Evolutionary conservation across 176 grass and related monocot genomes (phyloP).

Genomic region (Cenchrus fungigraminus): DNA sequence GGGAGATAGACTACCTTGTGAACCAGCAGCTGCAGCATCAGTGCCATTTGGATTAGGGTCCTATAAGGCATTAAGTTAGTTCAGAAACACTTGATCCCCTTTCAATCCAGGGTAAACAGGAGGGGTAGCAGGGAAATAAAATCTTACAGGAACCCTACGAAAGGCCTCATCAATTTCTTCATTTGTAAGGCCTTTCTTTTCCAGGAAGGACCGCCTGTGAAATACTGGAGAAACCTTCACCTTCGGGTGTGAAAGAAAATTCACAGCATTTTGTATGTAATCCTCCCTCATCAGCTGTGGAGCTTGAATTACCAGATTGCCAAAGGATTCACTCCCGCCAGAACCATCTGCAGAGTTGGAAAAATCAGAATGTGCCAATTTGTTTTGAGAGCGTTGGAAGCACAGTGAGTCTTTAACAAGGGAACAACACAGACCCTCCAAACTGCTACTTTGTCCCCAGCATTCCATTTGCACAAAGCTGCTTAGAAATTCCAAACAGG

Average conservation of each 20-base stretch:
- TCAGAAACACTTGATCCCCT: constrained; percentile 31
- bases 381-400: not conserved
- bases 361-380: not conserved
- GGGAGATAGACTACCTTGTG: constrained; percentile 54
- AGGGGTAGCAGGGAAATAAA: not conserved
- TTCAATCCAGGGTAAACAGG: not conserved
- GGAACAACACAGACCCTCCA: not conserved
- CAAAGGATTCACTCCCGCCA: constrained; percentile 22
- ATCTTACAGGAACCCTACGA: constrained; percentile 74
- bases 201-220: constrained; percentile 80
- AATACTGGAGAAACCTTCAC: constrained; percentile 72
- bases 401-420: not conserved
- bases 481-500: constrained; percentile 9
- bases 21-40: constrained; percentile 38
- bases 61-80: constrained; percentile 46
- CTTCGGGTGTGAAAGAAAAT: constrained; percentile 89
- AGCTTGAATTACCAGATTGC: constrained; percentile 41
- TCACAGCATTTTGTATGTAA: constrained; percentile 84
- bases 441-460: not conserved
- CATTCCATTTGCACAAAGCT: not conserved
- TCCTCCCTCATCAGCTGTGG: constrained; percentile 68
- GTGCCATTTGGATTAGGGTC: constrained; percentile 62
- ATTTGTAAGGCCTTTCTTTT: constrained; percentile 81
- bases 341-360: constrained; percentile 32
- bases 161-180: constrained; percentile 95